A percentile compares a stretch with the other conserved stretches of the same genome.
Conservation (phyloP, 345 rosid species). For the Raphanus sativus region DNA sequence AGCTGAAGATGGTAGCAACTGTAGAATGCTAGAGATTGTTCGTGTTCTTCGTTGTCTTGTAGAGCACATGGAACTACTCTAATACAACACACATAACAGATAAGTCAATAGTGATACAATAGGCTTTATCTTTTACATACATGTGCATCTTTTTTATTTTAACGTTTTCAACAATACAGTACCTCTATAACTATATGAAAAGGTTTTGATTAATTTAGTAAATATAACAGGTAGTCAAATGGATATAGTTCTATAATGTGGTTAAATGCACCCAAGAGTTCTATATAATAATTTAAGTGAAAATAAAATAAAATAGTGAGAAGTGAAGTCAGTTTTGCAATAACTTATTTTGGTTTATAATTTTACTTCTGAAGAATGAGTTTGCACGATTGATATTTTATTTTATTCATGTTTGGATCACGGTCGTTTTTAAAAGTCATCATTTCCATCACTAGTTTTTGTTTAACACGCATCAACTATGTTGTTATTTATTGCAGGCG, state of each 20-base stretch:
- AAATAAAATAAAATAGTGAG: background rate
- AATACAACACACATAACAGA: background rate
- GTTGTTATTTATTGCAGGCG: no score
- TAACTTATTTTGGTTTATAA: background rate
- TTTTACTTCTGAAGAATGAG: background rate
- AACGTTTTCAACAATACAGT: background rate
- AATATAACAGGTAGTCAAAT: background rate
- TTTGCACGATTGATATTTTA: slow-evolving; percentile 11
- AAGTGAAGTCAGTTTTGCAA: background rate
- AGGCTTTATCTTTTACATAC: background rate
- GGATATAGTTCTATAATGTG: background rate
- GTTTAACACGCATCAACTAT: background rate
- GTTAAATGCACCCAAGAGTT: slow-evolving; percentile 6
- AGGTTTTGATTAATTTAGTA: background rate
- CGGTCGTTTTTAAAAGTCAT: background rate
- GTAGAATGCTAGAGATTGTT: slow-evolving; percentile 43
- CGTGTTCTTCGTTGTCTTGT: slow-evolving; percentile 48
- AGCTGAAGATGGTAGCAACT: slow-evolving; percentile 64
- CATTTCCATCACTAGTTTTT: background rate
- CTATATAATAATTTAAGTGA: background rate
- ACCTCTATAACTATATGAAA: background rate
- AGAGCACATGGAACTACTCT: slow-evolving; percentile 44
- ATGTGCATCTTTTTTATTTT: background rate
- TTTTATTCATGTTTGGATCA: background rate
- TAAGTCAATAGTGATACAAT: background rate